Evolutionary conservation across 2,329 filamentous ascomycete genomes (phyloP).

Genomic region (Ascochyta lentis): DNA sequence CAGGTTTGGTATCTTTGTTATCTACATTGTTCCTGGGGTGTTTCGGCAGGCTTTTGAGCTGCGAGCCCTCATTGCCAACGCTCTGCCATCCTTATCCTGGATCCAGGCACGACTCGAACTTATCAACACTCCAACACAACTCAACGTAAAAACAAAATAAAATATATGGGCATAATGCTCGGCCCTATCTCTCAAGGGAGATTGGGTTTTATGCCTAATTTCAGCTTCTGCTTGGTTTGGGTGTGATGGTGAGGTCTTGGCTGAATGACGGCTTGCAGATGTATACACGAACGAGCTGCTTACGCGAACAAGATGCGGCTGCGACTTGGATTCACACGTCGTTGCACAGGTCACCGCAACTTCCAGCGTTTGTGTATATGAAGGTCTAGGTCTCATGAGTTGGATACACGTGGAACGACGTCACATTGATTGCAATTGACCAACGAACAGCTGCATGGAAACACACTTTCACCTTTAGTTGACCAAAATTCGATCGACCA

Average conservation of each 20-base stretch:
- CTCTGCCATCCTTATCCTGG: conserved; percentile 20
- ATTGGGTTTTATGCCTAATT: conserved; percentile 40
- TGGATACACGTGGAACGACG: conserved; percentile 1
- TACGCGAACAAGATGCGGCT: too few relatives aligned
- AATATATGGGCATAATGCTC: conserved; percentile 47
- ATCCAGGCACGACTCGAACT: conserved; percentile 34
- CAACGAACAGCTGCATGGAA: not conserved
- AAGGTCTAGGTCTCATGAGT: too few relatives aligned
- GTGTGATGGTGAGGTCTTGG: not conserved
- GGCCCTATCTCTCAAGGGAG: conserved; percentile 20
- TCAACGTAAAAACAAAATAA: conserved; percentile 30
- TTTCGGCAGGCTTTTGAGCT: conserved; percentile 9
- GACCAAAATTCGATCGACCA: not conserved
- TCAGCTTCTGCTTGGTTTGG: not conserved
- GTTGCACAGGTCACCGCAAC: too few relatives aligned
- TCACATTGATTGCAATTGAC: not conserved
- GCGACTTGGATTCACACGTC: too few relatives aligned
- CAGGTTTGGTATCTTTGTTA: conserved; percentile 23
- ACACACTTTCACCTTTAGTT: not conserved
- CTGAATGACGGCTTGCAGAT: not conserved
- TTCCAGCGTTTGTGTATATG: too few relatives aligned
- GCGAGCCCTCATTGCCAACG: conserved; percentile 9
- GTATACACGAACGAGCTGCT: too few relatives aligned
- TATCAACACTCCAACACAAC: conserved; percentile 30
- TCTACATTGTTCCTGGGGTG: conserved; percentile 13